Evolutionary conservation across 139 green algal species (phyloP).

Genomic region (Parachlorella kessleri): DNA sequence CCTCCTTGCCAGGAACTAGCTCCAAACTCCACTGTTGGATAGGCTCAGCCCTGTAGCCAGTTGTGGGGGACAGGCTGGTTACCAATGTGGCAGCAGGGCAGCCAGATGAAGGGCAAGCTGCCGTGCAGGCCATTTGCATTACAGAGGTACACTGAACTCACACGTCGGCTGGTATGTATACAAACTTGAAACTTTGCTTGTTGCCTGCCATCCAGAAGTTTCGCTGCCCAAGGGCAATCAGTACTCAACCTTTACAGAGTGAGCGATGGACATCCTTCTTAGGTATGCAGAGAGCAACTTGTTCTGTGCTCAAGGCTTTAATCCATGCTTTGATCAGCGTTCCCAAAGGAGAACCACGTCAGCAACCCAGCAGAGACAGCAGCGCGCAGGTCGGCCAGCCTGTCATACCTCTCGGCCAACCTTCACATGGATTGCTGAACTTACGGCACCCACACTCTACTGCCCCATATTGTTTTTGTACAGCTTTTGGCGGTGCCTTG

Average conservation of each 20-base stretch:
- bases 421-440: no score
- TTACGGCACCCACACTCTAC: no score
- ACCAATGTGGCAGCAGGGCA: neutral
- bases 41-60: slow-evolving; percentile 51
- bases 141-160: slow-evolving; percentile 24
- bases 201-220: slow-evolving; percentile 21
- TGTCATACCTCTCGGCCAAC: no score
- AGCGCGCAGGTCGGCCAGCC: no score
- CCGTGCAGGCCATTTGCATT: neutral
- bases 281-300: neutral
- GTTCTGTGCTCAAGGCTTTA: no score
- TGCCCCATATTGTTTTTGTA: no score
- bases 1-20: slow-evolving; percentile 50
- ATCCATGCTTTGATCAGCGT: no score
- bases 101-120: neutral
- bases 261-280: no score
- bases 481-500: no score
- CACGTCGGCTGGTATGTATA: slow-evolving; percentile 69
- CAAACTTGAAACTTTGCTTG: slow-evolving; percentile 56
- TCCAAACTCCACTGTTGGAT: slow-evolving; percentile 54
- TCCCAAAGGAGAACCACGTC: no score
- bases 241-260: neutral
- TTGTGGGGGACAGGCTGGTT: neutral
- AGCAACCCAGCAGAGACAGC: no score
- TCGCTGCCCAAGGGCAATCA: neutral